These are phyloP conservation scores for Epichloe coenophiala DNA, from an alignment of 2,329 filamentous ascomycete species.

Conservation along the genomic window DNA sequence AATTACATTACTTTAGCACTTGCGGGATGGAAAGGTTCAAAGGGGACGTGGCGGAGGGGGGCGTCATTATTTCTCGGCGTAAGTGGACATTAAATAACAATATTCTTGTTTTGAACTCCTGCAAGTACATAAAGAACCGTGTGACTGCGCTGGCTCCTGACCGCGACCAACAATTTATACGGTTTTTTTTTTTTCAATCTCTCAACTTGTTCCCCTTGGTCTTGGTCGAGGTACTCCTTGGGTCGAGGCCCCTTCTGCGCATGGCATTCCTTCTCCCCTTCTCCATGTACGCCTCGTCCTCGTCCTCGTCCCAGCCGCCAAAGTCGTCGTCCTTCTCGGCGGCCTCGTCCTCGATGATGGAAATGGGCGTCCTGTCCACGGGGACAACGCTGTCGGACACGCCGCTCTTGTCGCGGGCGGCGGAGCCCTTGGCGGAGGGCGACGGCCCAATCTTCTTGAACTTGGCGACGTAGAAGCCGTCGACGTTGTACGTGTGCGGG, in stretches of 20 bases:
- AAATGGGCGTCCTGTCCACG: conserved; percentile 58
- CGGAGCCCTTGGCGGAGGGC: conserved; percentile 33
- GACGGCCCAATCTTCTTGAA: conserved; percentile 84
- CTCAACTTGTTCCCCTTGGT: conserved; percentile 7
- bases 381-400: conserved; percentile 25
- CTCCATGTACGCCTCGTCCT: conserved; percentile 58
- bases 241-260: conserved; percentile 61
- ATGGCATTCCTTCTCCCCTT: conserved; percentile 61
- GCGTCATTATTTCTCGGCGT: background rate
- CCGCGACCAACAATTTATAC: too few relatives aligned
- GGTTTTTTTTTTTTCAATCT: too few relatives aligned
- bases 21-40: background rate
- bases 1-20: conserved; percentile 1
- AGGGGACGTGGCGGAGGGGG: too few relatives aligned
- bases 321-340: conserved; percentile 40
- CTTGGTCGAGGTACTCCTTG: conserved; percentile 36
- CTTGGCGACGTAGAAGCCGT: conserved; percentile 97
- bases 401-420: conserved; percentile 19
- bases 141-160: background rate
- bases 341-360: conserved; percentile 31
- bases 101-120: background rate
- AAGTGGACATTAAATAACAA: background rate
- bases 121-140: background rate
- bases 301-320: conserved; percentile 61
- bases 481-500: conserved; percentile 85